phyloP scores from a whole-genome alignment of 192 early-diverging fungal species.

The Umbelopsis vinacea region DNA sequence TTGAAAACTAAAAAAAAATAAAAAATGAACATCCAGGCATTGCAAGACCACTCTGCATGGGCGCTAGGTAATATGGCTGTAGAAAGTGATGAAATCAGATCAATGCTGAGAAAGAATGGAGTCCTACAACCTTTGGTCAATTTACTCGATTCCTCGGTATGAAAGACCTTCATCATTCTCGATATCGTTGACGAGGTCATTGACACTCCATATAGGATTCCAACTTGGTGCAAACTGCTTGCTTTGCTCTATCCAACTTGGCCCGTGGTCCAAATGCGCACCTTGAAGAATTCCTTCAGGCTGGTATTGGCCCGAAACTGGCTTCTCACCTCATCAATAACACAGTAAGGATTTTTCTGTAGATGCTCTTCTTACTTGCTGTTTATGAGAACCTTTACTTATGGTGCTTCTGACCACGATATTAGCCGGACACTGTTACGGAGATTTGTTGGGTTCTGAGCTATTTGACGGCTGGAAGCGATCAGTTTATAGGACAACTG shows the following conservation, averaged over 20 bases:
- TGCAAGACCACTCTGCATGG: slow-evolving; percentile 19
- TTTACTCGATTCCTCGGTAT: slow-evolving; percentile 22
- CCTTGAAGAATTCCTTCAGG: slow-evolving; percentile 54
- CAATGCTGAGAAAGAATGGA: slow-evolving; percentile 74
- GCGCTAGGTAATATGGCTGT: slow-evolving; percentile 29
- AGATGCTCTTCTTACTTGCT: slow-evolving; percentile 7
- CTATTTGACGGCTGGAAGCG: slow-evolving; percentile 60
- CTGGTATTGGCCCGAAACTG: slow-evolving; percentile 49
- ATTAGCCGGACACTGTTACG: slow-evolving; percentile 52
- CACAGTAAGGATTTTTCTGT: slow-evolving; percentile 25
- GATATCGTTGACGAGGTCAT: not conserved
- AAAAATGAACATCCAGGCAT: not conserved
- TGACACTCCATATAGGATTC: slow-evolving; percentile 36
- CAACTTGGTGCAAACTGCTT: slow-evolving; percentile 63
- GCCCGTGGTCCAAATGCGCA: slow-evolving; percentile 64
- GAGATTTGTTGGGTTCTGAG: slow-evolving; percentile 72
- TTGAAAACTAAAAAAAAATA: not conserved
- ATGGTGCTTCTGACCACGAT: not conserved
- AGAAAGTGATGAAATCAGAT: slow-evolving; percentile 75
- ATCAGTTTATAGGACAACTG: slow-evolving; percentile 51
- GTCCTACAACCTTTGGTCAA: slow-evolving; percentile 62
- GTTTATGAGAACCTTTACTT: not conserved
- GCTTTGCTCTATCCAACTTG: slow-evolving; percentile 76
- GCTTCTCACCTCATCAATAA: slow-evolving; percentile 54
- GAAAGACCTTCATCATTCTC: not conserved